Base-by-base conservation (phyloP, 805 yeast species). In the Wickerhamiella musiphila region DNA sequence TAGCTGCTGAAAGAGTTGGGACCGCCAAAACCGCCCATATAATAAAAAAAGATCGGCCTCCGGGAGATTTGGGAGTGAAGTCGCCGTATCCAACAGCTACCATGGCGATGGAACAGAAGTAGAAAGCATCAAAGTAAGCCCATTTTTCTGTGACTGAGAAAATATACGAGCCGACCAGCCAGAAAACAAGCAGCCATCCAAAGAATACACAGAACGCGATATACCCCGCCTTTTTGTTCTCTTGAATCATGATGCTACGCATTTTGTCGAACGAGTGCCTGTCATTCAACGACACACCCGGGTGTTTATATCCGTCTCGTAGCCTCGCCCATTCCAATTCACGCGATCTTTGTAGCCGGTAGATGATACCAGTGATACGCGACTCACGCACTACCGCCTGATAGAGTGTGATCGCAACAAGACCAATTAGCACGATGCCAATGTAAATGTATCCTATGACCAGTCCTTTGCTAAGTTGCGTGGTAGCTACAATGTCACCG, bases 51-150 rank as follows among this genome's bases (percentile, higher is more conserved):
- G 75, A 66, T 26, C 76, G 56, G 1, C 93, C 92, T 5, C 77
- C 73, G 1, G 72, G 54, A 0, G 73, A 53, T 2, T 31, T 35
- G 1, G 93, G 93, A 1, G 70, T 60, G 42, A 59, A 71, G 46
- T 74, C 83, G 19, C 94, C 94, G 52, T 78, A 81, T 1, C 94
- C 94, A 35, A 83, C 76, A 0, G 94, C 78, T 5, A 81, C 54
- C 32, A 83, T 63, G 45, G 86, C 72, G 24, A 78, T 54, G 39
- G 76, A 70, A 38, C 84, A 70, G 46, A 78, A 82, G 54, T 83
- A 83, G n/a, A 78, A 60, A 2, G 71, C 63, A 33, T 70, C 58
- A 41, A 76, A 77, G 51, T 73, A 83, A 5, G 63, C 38, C 94
- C 94, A 83, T 4, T 52, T 53, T 3, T 54, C 57, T 49, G 66